A percentile compares a stretch with the other conserved stretches of the same genome.
phyloP scores from a whole-genome alignment of 1,139 yeast species.

The Hansenula lynferdii region DNA sequence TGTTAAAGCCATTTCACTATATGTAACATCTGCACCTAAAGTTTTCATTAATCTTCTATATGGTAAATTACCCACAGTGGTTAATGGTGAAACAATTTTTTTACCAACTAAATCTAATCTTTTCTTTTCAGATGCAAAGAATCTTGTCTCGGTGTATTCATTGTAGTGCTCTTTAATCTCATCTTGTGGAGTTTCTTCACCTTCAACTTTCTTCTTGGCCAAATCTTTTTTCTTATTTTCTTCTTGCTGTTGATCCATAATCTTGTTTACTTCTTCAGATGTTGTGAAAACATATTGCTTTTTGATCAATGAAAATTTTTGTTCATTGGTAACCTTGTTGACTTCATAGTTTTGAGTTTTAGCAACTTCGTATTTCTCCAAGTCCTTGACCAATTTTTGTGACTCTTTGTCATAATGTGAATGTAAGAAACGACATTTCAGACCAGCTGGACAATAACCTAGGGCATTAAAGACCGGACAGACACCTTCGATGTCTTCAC shows the following conservation, averaged over 20 bases:
- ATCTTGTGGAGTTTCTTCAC: constrained; percentile 23
- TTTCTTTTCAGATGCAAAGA: constrained; percentile 78
- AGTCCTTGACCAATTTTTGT: constrained; percentile 40
- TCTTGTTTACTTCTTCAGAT: constrained; percentile 50
- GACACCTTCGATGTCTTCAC: constrained; percentile 60
- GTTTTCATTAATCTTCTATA: constrained; percentile 89
- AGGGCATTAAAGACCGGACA: constrained; percentile 84
- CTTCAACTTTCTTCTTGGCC: constrained; percentile 13
- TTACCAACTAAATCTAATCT: constrained; percentile 61
- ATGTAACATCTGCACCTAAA: constrained; percentile 90
- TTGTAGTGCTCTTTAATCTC: constrained; percentile 36
- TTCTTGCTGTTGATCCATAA: constrained; percentile 47
- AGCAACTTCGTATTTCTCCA: constrained; percentile 34
- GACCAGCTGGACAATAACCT: constrained; percentile 90
- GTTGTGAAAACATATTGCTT: constrained; percentile 53
- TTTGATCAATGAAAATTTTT: constrained; percentile 56
- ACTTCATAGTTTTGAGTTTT: constrained; percentile 49
- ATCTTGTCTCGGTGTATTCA: constrained; percentile 73
- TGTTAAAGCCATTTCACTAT: constrained; percentile 91
- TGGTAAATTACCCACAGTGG: constrained; percentile 97
- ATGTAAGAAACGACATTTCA: constrained; percentile 86
- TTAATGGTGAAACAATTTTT: constrained; percentile 89
- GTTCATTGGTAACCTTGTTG: constrained; percentile 52
- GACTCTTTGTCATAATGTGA: constrained; percentile 60
- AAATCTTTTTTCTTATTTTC: constrained; percentile 34